Conservation (phyloP, 2,329 filamentous ascomycete genomes). For the Salinomyces thailandicus region DNA sequence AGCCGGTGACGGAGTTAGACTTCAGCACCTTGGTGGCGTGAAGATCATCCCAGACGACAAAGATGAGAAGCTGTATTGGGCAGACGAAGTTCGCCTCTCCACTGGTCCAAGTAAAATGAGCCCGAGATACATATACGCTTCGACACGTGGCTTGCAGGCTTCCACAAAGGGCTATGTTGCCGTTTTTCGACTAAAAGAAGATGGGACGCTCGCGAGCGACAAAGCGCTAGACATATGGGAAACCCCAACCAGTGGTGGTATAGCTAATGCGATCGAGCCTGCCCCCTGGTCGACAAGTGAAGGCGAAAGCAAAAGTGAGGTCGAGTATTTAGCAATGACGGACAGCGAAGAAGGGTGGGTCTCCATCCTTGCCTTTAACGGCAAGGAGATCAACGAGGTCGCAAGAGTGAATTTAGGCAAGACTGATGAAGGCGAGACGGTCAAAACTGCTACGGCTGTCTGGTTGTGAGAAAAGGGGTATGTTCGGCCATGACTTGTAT, state of each 20-base stretch:
- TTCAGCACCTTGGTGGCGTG: conserved; percentile 20
- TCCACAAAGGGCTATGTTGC: conserved; percentile 25
- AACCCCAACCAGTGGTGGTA: conserved; percentile 26
- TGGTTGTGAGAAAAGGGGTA: conserved; percentile 23
- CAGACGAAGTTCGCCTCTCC: conserved; percentile 26
- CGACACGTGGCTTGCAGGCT: conserved; percentile 24
- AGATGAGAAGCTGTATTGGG: conserved; percentile 26
- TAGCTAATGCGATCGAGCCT: conserved; percentile 28
- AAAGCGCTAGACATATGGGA: conserved; percentile 24
- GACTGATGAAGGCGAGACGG: conserved; percentile 21
- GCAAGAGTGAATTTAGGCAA: conserved; percentile 21
- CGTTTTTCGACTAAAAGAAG: conserved; percentile 17
- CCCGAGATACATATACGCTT: conserved; percentile 25
- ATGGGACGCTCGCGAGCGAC: conserved; percentile 19
- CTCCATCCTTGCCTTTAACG: conserved; percentile 25
- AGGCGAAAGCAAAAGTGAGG: conserved; percentile 2
- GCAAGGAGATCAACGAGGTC: conserved; percentile 20
- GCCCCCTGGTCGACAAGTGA: conserved; percentile 16
- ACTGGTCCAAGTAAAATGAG: conserved; percentile 15
- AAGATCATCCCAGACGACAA: conserved; percentile 24
- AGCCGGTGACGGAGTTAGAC: conserved; percentile 17
- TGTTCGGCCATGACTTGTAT: too few species aligned
- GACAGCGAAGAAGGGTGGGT: conserved; percentile 27
- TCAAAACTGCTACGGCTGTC: conserved; percentile 25
- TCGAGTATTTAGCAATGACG: conserved; percentile 26